Evolutionary conservation across 208 protist genomes (phyloP).

Genomic region (Porcisia deanei): DNA sequence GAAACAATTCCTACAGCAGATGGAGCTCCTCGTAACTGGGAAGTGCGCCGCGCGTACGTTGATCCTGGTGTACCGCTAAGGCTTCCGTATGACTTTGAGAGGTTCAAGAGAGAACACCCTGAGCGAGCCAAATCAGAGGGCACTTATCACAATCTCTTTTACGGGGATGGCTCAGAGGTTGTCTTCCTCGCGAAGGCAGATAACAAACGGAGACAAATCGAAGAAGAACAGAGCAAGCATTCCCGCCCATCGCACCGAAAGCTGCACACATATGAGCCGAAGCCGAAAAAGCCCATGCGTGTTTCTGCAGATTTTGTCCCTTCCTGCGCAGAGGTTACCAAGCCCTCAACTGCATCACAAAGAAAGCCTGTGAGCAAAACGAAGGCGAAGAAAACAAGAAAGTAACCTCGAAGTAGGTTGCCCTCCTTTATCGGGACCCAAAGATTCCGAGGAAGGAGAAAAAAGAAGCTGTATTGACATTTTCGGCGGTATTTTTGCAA

Average conservation of each 20-base stretch:
- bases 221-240: constrained; percentile 35
- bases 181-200: constrained; percentile 56
- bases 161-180: constrained; percentile 54
- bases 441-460: not conserved
- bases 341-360: not conserved
- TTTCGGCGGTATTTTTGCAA: constrained; percentile 16
- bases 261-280: constrained; percentile 27
- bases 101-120: constrained; percentile 38
- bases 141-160: constrained; percentile 80
- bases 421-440: not conserved
- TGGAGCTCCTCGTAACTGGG: constrained; percentile 23
- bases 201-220: constrained; percentile 72
- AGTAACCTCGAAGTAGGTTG: not conserved
- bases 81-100: constrained; percentile 51
- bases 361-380: constrained; percentile 1
- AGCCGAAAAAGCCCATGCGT: constrained; percentile 39
- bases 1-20: constrained; percentile 18
- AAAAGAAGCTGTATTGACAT: constrained; percentile 3
- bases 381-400: constrained; percentile 23
- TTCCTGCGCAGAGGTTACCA: constrained; percentile 55
- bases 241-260: constrained; percentile 27
- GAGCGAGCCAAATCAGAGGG: constrained; percentile 29
- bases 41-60: constrained; percentile 57
- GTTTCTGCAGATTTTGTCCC: constrained; percentile 79
- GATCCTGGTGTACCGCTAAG: constrained; percentile 66